Conservation (phyloP, 2,329 filamentous ascomycete genomes). For the Ophiostoma fasciatum region DNA sequence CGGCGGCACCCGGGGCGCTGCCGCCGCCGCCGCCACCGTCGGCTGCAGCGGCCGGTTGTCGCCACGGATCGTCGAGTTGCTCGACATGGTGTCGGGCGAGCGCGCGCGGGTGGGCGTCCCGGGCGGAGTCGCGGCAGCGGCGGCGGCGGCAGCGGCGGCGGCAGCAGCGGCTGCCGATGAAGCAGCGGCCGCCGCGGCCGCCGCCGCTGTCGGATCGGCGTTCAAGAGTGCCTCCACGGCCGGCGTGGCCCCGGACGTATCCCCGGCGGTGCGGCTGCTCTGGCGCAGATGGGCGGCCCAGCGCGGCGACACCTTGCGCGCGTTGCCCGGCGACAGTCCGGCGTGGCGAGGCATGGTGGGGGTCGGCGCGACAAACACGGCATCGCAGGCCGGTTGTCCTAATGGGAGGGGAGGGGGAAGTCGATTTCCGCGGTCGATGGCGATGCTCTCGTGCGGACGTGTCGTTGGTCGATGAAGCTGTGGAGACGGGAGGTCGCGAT, state of each 20-base stretch:
- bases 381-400: too few species aligned
- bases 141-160: constrained; percentile 14
- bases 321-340: constrained; percentile 24
- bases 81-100: constrained; percentile 35
- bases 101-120: constrained; percentile 10
- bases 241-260: too few species aligned
- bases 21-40: constrained; percentile 2
- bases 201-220: constrained; percentile 22
- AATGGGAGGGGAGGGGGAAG: too few species aligned
- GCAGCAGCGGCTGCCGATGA: neutral
- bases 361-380: too few species aligned
- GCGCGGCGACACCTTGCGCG: constrained; percentile 28
- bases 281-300: constrained; percentile 40
- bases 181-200: neutral
- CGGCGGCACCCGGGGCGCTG: constrained; percentile 11
- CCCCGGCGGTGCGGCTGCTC: constrained; percentile 30
- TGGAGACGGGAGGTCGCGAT: neutral
- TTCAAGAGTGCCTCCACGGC: too few species aligned
- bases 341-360: too few species aligned
- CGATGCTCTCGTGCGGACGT: too few species aligned
- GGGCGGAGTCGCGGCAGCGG: constrained; percentile 14
- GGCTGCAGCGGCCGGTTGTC: too few species aligned
- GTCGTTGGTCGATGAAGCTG: neutral
- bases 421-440: too few species aligned
- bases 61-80: constrained; percentile 31